Percentiles rank a stretch among this genome's conserved stretches.
These are phyloP conservation scores for Mycena polygramma DNA, from an alignment of 768 basidiomycete species.

Conservation along the genomic window DNA sequence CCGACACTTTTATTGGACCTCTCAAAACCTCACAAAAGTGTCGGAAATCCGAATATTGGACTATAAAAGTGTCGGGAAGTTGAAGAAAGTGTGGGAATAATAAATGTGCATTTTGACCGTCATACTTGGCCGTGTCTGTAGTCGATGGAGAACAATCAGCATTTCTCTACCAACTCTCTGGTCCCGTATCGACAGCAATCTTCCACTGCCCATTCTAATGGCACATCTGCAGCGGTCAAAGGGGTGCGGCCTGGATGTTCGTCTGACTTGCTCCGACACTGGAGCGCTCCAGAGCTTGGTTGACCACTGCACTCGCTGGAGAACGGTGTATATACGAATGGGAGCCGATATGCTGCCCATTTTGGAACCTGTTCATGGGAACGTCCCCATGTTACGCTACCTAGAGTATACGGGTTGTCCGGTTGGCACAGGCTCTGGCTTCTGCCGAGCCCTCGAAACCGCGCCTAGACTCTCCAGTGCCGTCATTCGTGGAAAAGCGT, in stretches of 20 bases:
- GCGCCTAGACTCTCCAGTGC: constrained; percentile 13
- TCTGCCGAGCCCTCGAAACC: constrained; percentile 3
- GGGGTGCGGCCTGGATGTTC: not conserved
- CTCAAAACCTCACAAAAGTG: no score
- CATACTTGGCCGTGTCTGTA: constrained; percentile 16
- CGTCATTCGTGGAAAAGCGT: not conserved
- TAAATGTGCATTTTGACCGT: no score
- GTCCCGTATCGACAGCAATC: not conserved
- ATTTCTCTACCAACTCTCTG: constrained; percentile 5
- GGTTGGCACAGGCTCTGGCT: constrained; percentile 2
- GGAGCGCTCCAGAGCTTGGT: not conserved
- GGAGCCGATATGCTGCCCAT: constrained; percentile 1
- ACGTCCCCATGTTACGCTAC: constrained; percentile 5
- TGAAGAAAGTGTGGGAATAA: no score
- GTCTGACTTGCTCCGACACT: not conserved
- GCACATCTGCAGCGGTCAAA: constrained; percentile 11
- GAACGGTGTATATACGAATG: constrained; percentile 2
- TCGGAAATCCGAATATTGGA: no score
- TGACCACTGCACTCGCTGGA: constrained; percentile 9
- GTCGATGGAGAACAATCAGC: constrained; percentile 19
- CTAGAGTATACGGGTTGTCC: constrained; percentile 15
- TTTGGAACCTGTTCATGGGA: constrained; percentile 2
- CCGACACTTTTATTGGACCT: no score
- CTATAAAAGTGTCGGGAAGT: no score
- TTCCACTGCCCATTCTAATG: not conserved